A percentile compares a stretch with the other conserved stretches of the same genome.
Conservation (phyloP, 345 rosid genomes). For the Dovyalis caffra region DNA sequence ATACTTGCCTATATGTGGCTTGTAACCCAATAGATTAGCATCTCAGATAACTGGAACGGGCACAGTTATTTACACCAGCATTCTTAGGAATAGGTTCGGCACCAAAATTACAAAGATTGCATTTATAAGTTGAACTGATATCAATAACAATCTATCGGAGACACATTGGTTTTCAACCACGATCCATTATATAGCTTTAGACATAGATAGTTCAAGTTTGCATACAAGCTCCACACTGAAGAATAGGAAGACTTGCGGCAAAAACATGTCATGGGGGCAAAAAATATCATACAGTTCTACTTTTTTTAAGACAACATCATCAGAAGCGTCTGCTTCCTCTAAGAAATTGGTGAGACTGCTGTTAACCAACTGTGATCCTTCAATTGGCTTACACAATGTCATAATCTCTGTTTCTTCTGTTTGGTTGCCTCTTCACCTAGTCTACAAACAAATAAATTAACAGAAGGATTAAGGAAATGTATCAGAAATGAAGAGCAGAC, state of each 20-base stretch:
- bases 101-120: too few relatives aligned
- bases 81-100: too few relatives aligned
- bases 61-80: too few relatives aligned
- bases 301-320: background rate
- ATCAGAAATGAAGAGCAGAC: background rate
- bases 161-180: background rate
- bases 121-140: background rate
- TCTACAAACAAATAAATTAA: background rate
- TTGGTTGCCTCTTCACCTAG: background rate
- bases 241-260: background rate
- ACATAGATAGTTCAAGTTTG: background rate
- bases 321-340: background rate
- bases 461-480: background rate
- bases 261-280: too few relatives aligned
- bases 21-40: background rate
- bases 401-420: background rate
- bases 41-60: background rate
- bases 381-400: background rate
- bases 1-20: background rate
- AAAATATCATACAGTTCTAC: background rate
- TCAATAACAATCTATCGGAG: background rate
- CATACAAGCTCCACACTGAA: background rate
- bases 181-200: background rate
- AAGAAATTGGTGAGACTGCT: background rate
- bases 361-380: background rate